Percentiles rank a stretch among this genome's conserved stretches.
Conservation (phyloP, 805 yeast genomes). For the Saccharomyces cerevisiae region DNA sequence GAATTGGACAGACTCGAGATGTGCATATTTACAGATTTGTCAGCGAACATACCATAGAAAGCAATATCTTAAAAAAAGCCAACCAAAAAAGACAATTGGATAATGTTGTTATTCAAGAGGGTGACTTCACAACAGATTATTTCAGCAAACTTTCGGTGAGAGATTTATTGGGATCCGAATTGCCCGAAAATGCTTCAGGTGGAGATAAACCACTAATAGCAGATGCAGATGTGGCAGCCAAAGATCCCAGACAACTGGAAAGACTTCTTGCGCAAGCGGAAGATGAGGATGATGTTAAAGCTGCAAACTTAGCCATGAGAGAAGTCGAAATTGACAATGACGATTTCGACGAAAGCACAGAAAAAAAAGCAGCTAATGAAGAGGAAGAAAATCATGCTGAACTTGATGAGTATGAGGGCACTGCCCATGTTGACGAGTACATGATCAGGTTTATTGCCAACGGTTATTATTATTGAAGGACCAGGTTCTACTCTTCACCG, state of each 20-base stretch:
- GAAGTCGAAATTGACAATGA: conserved; percentile 72
- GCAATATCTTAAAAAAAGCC: conserved; percentile 87
- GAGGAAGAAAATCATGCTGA: conserved; percentile 11
- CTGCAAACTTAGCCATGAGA: conserved; percentile 76
- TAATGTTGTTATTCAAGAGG: conserved; percentile 92
- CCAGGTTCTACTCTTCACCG: neutral
- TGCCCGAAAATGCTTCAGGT: conserved; percentile 17
- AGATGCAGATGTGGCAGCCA: conserved; percentile 27
- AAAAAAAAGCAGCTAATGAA: conserved; percentile 1
- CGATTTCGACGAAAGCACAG: conserved; percentile 58
- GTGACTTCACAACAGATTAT: conserved; percentile 96
- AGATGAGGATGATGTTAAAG: conserved; percentile 83
- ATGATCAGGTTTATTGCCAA: conserved; percentile 87
- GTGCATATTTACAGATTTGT: conserved; percentile 96
- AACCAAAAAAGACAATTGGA: conserved; percentile 91
- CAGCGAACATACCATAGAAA: conserved; percentile 91
- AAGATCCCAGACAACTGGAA: conserved; percentile 39
- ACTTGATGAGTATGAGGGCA: conserved; percentile 40
- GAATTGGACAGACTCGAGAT: conserved; percentile 97
- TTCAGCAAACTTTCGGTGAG: conserved; percentile 79
- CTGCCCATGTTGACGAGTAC: conserved; percentile 88
- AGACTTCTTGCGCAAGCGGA: conserved; percentile 83
- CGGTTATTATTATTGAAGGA: conserved; percentile 48
- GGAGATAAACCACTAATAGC: conserved; percentile 34
- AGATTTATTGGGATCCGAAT: conserved; percentile 63